These are phyloP conservation scores for Poa annua DNA, from an alignment of 176 grass and related monocot species.

Conservation along the genomic window DNA sequence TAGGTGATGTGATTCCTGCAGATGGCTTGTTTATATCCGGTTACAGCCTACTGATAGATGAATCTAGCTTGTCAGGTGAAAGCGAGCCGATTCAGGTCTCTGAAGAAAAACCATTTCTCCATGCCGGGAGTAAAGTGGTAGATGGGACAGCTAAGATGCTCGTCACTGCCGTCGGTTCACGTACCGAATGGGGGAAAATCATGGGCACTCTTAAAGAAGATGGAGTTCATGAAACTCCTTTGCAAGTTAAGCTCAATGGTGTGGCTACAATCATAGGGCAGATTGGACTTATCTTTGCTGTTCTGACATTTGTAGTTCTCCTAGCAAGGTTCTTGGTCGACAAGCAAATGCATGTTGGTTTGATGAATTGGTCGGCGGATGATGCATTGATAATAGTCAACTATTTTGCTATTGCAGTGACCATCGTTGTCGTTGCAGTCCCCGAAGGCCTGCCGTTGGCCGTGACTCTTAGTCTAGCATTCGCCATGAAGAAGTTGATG, in stretches of 20 bases:
- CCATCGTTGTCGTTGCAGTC: slow-evolving; percentile 88
- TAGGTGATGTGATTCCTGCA: slow-evolving; percentile 84
- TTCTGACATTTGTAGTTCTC: slow-evolving; percentile 78
- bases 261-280: slow-evolving; percentile 80
- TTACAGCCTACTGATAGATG: slow-evolving; percentile 76
- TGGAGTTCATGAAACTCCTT: slow-evolving; percentile 85
- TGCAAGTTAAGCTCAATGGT: slow-evolving; percentile 93
- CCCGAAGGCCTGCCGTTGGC: slow-evolving; percentile 92
- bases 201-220: slow-evolving; percentile 69
- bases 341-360: slow-evolving; percentile 53
- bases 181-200: slow-evolving; percentile 90
- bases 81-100: slow-evolving; percentile 68
- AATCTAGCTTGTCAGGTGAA: slow-evolving; percentile 89
- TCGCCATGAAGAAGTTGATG: slow-evolving; percentile 99
- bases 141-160: slow-evolving; percentile 86
- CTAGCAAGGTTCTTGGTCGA: slow-evolving; percentile 65
- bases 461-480: slow-evolving; percentile 89
- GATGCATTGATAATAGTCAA: slow-evolving; percentile 83
- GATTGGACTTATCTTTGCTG: slow-evolving; percentile 79
- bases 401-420: slow-evolving; percentile 84
- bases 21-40: slow-evolving; percentile 88
- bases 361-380: slow-evolving; percentile 63
- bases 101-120: slow-evolving; percentile 72
- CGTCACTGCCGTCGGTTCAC: slow-evolving; percentile 74
- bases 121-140: slow-evolving; percentile 79